Percentiles rank a stretch among this genome's conserved stretches.
Evolutionary conservation across 176 grass and related monocot genomes (phyloP).

Genomic region (Calamus simplicifolius): DNA sequence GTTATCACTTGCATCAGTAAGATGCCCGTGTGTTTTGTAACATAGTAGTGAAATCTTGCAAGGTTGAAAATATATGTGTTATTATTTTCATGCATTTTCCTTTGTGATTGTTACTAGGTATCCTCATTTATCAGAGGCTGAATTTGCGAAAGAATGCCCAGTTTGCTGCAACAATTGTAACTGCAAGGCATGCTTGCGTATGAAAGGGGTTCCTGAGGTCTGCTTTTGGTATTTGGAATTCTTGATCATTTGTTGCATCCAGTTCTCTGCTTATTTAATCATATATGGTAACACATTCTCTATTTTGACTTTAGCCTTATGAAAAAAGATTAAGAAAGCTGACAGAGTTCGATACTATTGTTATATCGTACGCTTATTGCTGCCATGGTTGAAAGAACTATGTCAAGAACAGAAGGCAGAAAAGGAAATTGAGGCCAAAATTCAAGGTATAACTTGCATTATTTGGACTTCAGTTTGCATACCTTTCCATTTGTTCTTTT

Average conservation of each 20-base stretch:
- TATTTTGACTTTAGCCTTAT: conserved; percentile 28
- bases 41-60: too few species aligned
- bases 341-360: conserved; percentile 34
- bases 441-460: conserved; percentile 43
- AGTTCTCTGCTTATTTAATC: not conserved
- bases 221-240: not conserved
- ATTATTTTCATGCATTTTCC: not conserved
- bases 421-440: conserved; percentile 57
- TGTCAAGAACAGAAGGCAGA: conserved; percentile 41
- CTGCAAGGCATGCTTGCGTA: conserved; percentile 59
- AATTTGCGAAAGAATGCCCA: conserved; percentile 43
- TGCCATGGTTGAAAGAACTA: conserved; percentile 63
- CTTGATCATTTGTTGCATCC: not conserved
- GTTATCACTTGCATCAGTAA: too few species aligned
- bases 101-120: conserved; percentile 45
- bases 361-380: conserved; percentile 29
- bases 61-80: too few species aligned
- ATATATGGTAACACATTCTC: conserved; percentile 1
- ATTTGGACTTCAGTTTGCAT: not conserved
- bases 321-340: conserved; percentile 36
- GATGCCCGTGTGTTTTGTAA: too few species aligned
- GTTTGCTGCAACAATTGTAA: conserved; percentile 64
- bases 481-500: not conserved
- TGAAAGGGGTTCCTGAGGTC: conserved; percentile 37
- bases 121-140: conserved; percentile 43